Percentiles rank a stretch among this genome's conserved stretches.
Conservation (phyloP, 2,329 filamentous ascomycete genomes). For the Phoma sp. region DNA sequence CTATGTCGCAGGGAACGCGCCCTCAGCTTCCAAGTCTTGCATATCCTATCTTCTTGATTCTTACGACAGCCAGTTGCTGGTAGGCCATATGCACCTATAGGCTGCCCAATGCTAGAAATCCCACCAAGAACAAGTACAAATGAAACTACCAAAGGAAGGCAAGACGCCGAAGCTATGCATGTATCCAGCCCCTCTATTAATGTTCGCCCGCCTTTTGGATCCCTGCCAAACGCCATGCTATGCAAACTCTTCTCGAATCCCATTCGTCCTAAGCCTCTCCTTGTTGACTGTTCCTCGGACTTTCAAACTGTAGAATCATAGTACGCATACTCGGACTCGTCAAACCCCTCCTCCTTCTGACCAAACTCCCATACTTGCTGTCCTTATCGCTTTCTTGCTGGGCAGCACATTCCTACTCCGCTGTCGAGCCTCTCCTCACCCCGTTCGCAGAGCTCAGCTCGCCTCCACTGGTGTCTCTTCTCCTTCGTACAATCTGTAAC, state of each 20-base stretch:
- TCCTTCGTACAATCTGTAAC: slow-evolving; percentile 42
- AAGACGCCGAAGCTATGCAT: slow-evolving; percentile 20
- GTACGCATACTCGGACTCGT: slow-evolving; percentile 5
- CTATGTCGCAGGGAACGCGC: too few species aligned
- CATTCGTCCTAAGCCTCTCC: not conserved
- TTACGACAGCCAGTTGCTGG: too few species aligned
- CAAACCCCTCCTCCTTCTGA: slow-evolving; percentile 5
- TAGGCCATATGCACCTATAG: not conserved
- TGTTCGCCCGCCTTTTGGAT: slow-evolving; percentile 35
- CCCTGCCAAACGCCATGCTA: slow-evolving; percentile 13
- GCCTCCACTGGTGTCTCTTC: slow-evolving; percentile 46
- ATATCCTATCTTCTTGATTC: not conserved
- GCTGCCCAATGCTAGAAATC: not conserved
- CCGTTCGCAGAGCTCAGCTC: slow-evolving; percentile 38
- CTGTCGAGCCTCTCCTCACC: slow-evolving; percentile 13
- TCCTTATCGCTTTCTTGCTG: not conserved
- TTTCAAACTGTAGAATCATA: slow-evolving; percentile 6
- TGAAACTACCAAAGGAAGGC: not conserved
- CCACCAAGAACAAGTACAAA: not conserved
- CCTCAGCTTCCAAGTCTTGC: too few species aligned
- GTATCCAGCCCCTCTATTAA: slow-evolving; percentile 10
- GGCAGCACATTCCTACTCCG: slow-evolving; percentile 13
- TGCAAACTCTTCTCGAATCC: not conserved
- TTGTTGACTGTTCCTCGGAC: not conserved
- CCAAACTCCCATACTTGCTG: slow-evolving; percentile 7